Base-by-base conservation (phyloP, 345 rosid genomes). In the Eucalyptus curtisii region DNA sequence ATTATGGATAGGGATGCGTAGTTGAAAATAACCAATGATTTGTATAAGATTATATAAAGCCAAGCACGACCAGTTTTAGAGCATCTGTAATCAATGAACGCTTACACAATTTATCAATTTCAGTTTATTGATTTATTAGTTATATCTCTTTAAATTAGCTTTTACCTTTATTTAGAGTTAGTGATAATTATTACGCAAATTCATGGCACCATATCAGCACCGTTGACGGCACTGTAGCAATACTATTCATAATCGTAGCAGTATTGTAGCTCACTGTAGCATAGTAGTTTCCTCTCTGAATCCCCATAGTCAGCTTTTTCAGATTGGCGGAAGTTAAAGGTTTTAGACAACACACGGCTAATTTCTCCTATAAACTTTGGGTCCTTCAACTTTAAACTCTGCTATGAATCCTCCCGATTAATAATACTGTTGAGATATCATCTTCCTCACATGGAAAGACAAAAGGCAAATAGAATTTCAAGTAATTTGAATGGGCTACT, bases 281-380 rank as follows among this genome's bases (percentile, higher is more conserved):
- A 49, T 49, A 47, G 49, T 47, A 47, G 52, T 49, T 59, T 59
- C 15, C 14, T 9, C 6, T 57, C 6, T 27, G 1, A 57, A 57
- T 57, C 64, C 3, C 52, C 52, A 49, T 49, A 49, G 3, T 49
- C 7, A 15, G 7, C 52, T 15, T 49, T 49, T 49, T 49, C 1
- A 49, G 52, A 49, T 49, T 5, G 52, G 52, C 7, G 52, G 19
- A 49, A 49, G 52, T 16, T 7, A 52, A 52, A 52, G 55, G 55
- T 52, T 19, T 3, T 52, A 19, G 0, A 52, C 10, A 8, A 19
- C 24, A 52, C 5, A 48, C 4, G 4, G 4, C 88, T 93, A 82
- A 96, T 94, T 92, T 95, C 7, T 59, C 61, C 30, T 3, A 59
- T 59, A 59, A 92, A 97, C 20, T 97, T 79, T 52, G 31, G 42